Conservation (phyloP, 2,329 filamentous ascomycete species). For the Aspergillus bombycis region DNA sequence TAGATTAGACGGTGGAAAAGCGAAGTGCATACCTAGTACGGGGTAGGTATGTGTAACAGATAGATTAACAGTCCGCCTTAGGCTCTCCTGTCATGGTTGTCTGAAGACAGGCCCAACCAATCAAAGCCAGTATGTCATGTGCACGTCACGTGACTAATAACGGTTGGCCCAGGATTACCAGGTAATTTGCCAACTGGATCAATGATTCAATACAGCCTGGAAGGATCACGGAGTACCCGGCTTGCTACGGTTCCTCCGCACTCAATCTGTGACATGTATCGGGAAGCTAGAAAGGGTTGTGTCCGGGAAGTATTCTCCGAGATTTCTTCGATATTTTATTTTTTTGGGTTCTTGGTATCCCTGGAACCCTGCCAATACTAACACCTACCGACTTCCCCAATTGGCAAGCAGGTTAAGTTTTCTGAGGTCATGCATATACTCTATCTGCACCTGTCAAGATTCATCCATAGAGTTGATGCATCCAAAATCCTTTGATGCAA, state of each 20-base stretch:
- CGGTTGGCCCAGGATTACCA: not conserved
- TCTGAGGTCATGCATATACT: not conserved
- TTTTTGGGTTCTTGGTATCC: not conserved
- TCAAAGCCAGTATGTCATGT: not conserved
- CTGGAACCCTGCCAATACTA: not conserved
- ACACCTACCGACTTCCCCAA: not conserved
- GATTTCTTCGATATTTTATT: not conserved
- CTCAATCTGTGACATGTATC: not conserved
- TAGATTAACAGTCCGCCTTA: not conserved
- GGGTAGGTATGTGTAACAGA: not conserved
- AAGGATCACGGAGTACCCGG: not conserved
- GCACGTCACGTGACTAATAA: not conserved
- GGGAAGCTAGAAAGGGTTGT: not conserved
- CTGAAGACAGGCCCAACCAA: no score
- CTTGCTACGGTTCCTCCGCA: not conserved
- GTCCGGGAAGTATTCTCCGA: not conserved
- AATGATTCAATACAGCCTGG: not conserved
- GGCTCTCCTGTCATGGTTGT: no score
- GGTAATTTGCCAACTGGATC: not conserved
- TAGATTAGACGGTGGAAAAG: not conserved
- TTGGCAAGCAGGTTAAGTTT: not conserved
- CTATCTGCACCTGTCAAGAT: not conserved
- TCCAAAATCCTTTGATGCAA: not conserved
- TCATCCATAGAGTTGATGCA: not conserved
- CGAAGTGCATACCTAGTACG: no score